Conservation (phyloP, 2,329 filamentous ascomycete genomes). For the Berkeleyomyces basicola region DNA sequence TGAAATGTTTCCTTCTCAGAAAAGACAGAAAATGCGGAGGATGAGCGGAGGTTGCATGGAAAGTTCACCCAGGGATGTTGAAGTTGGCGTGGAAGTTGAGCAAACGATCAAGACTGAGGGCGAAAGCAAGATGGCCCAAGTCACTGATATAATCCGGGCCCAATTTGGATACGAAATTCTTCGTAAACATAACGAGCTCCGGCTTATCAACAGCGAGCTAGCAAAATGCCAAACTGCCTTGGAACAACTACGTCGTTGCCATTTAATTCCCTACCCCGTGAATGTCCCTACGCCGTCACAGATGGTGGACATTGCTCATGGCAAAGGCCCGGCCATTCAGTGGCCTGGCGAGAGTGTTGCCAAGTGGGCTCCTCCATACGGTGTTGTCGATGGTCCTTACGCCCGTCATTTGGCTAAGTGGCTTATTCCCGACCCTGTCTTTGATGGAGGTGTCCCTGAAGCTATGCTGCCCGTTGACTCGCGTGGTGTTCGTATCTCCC, state of each 20-base stretch:
- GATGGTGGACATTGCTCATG: conserved; percentile 55
- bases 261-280: conserved; percentile 77
- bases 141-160: conserved; percentile 42
- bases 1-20: conserved; percentile 8
- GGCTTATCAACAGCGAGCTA: conserved; percentile 87
- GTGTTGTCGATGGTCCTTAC: conserved; percentile 83
- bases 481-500: conserved; percentile 63
- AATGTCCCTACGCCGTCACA: conserved; percentile 48
- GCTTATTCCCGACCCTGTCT: conserved; percentile 76
- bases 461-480: conserved; percentile 27
- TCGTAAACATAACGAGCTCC: conserved; percentile 84
- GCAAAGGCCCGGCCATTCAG: conserved; percentile 54
- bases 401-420: conserved; percentile 88
- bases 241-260: conserved; percentile 83
- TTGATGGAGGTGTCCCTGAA: conserved; percentile 51
- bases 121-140: conserved; percentile 1
- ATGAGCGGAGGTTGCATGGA: neutral
- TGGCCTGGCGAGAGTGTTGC: conserved; percentile 48
- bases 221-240: conserved; percentile 88
- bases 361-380: conserved; percentile 71
- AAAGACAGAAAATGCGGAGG: conserved; percentile 7
- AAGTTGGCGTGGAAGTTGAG: neutral
- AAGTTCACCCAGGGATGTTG: neutral
- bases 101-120: neutral
- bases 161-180: conserved; percentile 86